Evolutionary conservation across 805 yeast species (phyloP).

Genomic region (Cyberlindnera veronae): DNA sequence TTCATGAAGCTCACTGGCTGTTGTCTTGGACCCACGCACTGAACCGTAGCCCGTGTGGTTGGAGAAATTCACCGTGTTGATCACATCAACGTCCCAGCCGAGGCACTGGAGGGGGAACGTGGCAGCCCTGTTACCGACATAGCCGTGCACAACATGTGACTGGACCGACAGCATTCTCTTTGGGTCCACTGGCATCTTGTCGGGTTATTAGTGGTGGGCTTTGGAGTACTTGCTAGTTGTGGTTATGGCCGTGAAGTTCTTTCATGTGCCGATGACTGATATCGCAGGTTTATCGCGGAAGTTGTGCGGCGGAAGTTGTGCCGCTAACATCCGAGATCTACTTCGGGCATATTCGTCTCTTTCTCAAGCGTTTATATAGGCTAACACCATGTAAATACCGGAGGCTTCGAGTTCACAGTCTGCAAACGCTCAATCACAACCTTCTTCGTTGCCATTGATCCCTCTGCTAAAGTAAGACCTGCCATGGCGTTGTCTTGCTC

Average conservation of each 20-base stretch:
- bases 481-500: too few relatives aligned
- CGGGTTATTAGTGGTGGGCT: not conserved
- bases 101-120: constrained; percentile 59
- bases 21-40: constrained; percentile 44
- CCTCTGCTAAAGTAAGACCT: constrained; percentile 16
- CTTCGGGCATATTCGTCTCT: too few relatives aligned
- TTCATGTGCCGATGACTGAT: not conserved
- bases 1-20: constrained; percentile 37
- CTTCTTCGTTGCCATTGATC: constrained; percentile 30
- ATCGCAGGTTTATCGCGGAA: too few relatives aligned
- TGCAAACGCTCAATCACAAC: constrained; percentile 62
- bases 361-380: not conserved
- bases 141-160: constrained; percentile 72
- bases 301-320: too few relatives aligned
- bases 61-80: constrained; percentile 63
- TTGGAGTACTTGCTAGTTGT: too few relatives aligned
- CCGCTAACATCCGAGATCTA: too few relatives aligned
- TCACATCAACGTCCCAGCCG: constrained; percentile 69
- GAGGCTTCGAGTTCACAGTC: constrained; percentile 51
- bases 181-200: not conserved
- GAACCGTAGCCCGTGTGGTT: constrained; percentile 72
- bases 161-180: constrained; percentile 46
- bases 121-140: constrained; percentile 67
- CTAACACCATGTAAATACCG: constrained; percentile 67
- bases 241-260: too few relatives aligned